Base-by-base conservation (phyloP, 2,329 filamentous ascomycete genomes). In the Pseudogymnoascus sp. region DNA sequence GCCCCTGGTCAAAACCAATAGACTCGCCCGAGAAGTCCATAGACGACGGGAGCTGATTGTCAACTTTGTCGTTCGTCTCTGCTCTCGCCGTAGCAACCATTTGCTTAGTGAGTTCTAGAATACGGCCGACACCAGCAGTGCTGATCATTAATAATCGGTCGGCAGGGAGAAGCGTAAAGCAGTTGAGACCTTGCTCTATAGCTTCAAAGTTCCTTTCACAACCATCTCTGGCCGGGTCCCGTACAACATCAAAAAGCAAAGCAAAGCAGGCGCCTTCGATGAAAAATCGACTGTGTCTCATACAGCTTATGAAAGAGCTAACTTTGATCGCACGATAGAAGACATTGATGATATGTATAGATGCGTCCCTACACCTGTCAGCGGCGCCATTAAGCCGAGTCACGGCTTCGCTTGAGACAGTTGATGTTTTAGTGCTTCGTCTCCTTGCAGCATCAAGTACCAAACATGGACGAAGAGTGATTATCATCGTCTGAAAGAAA, bases 401-500 rank as follows among this genome's bases (percentile, higher is more conserved):
- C 4, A 61, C 29, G 7, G 37, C 21, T 48, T 61, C 59, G 36
- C 21, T 45, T 42, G 36, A 25, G 31, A 61, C 29, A 18, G 25
- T 25, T 61, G 36, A 25, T 21, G 52, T 61, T 33, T 29, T 61
- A 25, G 39, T 45, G 12, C 33, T 35, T 5, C 35, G 33, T 60
- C 18, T 31, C 58, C 39, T 52, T 31, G 35, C 48, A 12, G 61
- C 61, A 25, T 45, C 45, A 21, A 62, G 58, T 9, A 62, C 48
- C 3, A 62, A 33, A 36, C 61, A 62, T n/a, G 61, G 61, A n/a
- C 58, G 55, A 1, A 62, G 37, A 21, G 61, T 36, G 21, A 62
- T 62, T 15, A 60, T 62, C 52, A 62, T 60, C 12, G 55, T 45
- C 33, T 62, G 61, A 58, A 62, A 60, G 29, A 62, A 60, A 62